Conservation (phyloP, 352 stramenopile genomes). For the Phytopythium oedochilum region DNA sequence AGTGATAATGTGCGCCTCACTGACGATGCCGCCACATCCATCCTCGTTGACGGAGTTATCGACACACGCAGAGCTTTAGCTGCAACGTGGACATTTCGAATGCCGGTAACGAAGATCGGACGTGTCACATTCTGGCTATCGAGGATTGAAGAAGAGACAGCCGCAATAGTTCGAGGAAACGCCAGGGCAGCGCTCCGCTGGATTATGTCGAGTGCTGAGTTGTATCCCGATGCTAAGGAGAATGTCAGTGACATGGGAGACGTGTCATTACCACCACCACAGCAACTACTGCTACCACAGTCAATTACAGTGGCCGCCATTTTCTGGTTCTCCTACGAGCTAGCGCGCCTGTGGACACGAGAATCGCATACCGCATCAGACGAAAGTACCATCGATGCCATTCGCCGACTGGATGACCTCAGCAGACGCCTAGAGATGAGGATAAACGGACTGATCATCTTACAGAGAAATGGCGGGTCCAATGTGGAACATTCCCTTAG, state of each 20-base stretch:
- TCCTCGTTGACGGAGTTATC: constrained; percentile 9
- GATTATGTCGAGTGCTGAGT: constrained; percentile 3
- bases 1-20: constrained; percentile 7
- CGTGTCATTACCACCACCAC: background rate
- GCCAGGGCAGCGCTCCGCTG: constrained; percentile 23
- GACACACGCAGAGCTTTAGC: background rate
- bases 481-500: background rate
- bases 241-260: background rate
- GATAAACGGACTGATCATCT: background rate
- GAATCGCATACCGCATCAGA: background rate
- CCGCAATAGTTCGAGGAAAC: constrained; percentile 32
- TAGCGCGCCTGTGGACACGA: constrained; percentile 5
- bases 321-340: constrained; percentile 29
- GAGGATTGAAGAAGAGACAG: constrained; percentile 56
- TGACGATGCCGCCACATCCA: background rate
- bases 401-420: background rate
- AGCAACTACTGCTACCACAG: constrained; percentile 18
- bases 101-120: constrained; percentile 62
- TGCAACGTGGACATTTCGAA: constrained; percentile 10
- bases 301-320: constrained; percentile 17
- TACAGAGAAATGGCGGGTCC: background rate
- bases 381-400: background rate
- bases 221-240: background rate
- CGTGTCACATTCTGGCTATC: constrained; percentile 63
- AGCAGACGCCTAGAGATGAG: background rate